phyloP scores from a whole-genome alignment of 257 asterid species.

The Capsicum rhomboideum region DNA sequence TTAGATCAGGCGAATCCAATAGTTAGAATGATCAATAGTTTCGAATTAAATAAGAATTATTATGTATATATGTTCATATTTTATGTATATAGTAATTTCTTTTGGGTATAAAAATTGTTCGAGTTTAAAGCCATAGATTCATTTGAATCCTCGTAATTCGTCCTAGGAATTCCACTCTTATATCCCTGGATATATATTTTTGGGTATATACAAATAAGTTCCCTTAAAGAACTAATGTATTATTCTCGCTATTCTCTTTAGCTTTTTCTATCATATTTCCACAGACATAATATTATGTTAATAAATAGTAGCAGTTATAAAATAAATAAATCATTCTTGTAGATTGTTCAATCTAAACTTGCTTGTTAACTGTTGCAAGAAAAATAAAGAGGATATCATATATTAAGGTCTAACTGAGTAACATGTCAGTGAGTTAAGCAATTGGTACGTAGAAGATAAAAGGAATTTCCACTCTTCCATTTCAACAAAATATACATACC shows the following conservation, averaged over 20 bases:
- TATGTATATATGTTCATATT: too few species aligned
- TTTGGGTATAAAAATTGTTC: background rate
- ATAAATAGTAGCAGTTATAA: background rate
- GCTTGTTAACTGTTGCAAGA: background rate
- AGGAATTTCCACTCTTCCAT: background rate
- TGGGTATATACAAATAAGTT: background rate
- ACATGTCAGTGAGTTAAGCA: too few species aligned
- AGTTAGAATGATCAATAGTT: background rate
- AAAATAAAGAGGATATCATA: background rate
- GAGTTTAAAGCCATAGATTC: background rate
- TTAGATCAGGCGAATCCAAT: background rate
- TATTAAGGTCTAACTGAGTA: background rate
- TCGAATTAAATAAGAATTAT: too few species aligned
- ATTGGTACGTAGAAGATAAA: too few species aligned
- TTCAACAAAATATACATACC: background rate
- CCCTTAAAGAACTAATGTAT: background rate
- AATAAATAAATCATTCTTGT: background rate
- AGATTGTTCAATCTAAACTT: background rate
- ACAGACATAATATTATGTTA: background rate
- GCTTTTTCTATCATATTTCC: background rate
- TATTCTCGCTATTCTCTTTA: background rate
- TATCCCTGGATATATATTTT: background rate
- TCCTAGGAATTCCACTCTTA: background rate
- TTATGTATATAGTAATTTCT: too few species aligned
- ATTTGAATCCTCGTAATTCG: background rate